Percentiles rank a stretch among this genome's conserved stretches.
Evolutionary conservation across 352 stramenopile species (phyloP).

Genomic region (Globisporangium barbulae): DNA sequence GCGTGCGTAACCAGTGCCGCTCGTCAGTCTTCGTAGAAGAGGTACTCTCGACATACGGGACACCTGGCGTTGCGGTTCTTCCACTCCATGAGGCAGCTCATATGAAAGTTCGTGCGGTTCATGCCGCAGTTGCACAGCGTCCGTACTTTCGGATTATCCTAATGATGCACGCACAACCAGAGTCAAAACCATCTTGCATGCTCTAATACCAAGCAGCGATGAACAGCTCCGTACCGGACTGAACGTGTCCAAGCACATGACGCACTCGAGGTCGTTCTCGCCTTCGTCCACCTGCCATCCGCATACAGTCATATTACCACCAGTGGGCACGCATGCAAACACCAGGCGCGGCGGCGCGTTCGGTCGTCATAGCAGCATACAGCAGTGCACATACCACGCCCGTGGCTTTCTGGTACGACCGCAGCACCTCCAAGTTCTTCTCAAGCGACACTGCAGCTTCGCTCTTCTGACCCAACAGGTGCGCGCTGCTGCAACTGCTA

Average conservation of each 20-base stretch:
- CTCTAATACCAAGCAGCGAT: neutral
- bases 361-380: neutral
- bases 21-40: slow-evolving; percentile 80
- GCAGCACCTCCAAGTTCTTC: slow-evolving; percentile 45
- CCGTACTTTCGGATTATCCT: slow-evolving; percentile 78
- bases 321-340: neutral
- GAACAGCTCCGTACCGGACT: slow-evolving; percentile 24
- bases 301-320: slow-evolving; percentile 8
- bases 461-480: slow-evolving; percentile 15
- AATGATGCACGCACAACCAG: neutral
- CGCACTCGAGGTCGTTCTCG: slow-evolving; percentile 77
- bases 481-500: neutral
- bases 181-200: neutral
- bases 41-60: slow-evolving; percentile 79
- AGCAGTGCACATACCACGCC: slow-evolving; percentile 34
- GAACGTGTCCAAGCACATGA: slow-evolving; percentile 86
- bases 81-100: slow-evolving; percentile 87
- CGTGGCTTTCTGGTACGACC: slow-evolving; percentile 66
- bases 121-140: slow-evolving; percentile 87
- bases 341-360: neutral
- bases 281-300: slow-evolving; percentile 44
- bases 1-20: neutral
- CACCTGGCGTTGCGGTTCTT: slow-evolving; percentile 82
- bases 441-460: slow-evolving; percentile 12
- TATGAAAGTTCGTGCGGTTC: slow-evolving; percentile 89